Percentiles rank a stretch among this genome's conserved stretches.
These are phyloP conservation scores for Scenedesmus sp. DNA, from an alignment of 163 green algal species.

Conservation along the genomic window DNA sequence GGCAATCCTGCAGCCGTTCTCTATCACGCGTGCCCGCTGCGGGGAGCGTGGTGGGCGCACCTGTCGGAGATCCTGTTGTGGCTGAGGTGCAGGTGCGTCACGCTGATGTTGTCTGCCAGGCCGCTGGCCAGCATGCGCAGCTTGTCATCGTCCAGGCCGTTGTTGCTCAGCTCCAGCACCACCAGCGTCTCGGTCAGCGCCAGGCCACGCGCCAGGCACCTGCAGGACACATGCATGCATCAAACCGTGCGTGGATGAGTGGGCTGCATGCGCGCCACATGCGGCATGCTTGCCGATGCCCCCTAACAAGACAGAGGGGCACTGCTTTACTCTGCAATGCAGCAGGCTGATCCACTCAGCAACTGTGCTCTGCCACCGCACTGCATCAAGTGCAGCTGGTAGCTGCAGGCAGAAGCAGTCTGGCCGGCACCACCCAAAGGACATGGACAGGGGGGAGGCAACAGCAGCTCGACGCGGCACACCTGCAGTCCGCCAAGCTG, in stretches of 20 bases:
- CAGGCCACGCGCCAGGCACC: slow-evolving; percentile 53
- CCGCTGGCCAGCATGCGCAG: slow-evolving; percentile 80
- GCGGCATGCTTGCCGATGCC: no score
- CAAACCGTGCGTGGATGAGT: no score
- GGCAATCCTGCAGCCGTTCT: background rate
- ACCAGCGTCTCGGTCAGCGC: slow-evolving; percentile 80
- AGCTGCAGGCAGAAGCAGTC: background rate
- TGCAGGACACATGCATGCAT: background rate
- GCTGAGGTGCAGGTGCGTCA: slow-evolving; percentile 86
- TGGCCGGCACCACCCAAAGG: background rate
- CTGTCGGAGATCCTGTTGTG: slow-evolving; percentile 78
- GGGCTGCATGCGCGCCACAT: no score
- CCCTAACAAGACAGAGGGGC: no score
- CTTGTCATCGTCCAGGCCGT: slow-evolving; percentile 79
- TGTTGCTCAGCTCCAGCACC: slow-evolving; percentile 79
- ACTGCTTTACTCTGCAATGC: no score
- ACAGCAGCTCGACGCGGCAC: background rate
- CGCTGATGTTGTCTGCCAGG: slow-evolving; percentile 84
- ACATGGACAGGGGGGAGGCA: background rate
- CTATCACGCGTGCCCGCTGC: no score
- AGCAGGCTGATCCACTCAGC: no score
- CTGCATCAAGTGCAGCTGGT: no score
- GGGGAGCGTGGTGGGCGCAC: background rate
- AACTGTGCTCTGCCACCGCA: no score
- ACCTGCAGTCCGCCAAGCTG: slow-evolving; percentile 83